Base-by-base conservation (phyloP, 352 stramenopile species). In the Globisporangium rhizosaccharum region DNA sequence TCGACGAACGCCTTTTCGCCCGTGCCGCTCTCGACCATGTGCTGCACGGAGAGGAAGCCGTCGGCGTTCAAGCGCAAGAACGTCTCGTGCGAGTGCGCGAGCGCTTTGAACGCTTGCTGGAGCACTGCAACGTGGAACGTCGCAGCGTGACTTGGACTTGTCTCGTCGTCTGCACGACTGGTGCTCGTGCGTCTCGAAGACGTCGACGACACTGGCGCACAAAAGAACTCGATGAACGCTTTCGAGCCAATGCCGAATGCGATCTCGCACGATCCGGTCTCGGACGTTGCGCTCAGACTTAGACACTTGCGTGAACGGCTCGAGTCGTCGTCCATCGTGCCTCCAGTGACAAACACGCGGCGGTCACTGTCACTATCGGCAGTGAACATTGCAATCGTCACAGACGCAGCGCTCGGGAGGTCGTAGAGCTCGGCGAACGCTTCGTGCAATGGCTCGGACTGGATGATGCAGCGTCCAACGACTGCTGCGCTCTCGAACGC, bases 171-270 rank as follows among this genome's bases (percentile, higher is more conserved):
- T 66, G 61, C 71, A 82, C 36, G 51, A 63, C 10, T 52, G 68
- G 15, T 23, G 8, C 33, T 45, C 53, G 25, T 67, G 28, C 64
- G 11, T 65, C 64, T 8, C 44, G 51, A 25, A 71, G 48, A 23
- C 67, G 50, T 36, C 52, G 0, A 42, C 23, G 18, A 11, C 56
- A 17, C 23, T 1, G 60, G 45, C n/a, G 63, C 70, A 55, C 82
- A 90, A 44, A 76, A 83, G 56, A 88, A 92, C 68, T 94, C 82
- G 51, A 94, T 92, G 64, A 94, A 90, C 28, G 85, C 85, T 9
- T 72, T 69, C 26, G 85, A 94, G 28, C 70, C 76, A 1, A 68
- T 72, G 6, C 73, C 73, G 62, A 94, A 91, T 10, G 81, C 82
- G 50, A 94, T 94, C 59, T 92, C 85, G 47, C 85, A 92, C 23